Percentiles rank a stretch among this genome's conserved stretches.
Evolutionary conservation across 2,329 filamentous ascomycete genomes (phyloP).

Genomic region (Epichloe gansuensis): DNA sequence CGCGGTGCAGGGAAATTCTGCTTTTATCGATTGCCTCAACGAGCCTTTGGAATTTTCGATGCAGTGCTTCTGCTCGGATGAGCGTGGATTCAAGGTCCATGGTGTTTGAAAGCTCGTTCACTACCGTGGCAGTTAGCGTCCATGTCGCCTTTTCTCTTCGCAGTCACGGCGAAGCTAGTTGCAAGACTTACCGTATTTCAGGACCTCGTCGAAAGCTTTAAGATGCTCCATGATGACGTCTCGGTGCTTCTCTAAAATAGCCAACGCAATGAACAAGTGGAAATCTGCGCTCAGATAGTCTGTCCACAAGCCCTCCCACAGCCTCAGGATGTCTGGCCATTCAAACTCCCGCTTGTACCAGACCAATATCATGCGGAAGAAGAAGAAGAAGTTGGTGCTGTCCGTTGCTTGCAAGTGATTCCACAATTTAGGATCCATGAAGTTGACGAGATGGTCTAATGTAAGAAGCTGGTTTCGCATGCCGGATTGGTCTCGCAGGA

Average conservation of each 20-base stretch:
- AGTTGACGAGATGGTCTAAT: conserved; percentile 86
- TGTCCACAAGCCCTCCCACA: conserved; percentile 95
- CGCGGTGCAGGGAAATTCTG: conserved; percentile 60
- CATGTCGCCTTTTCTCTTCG: not conserved
- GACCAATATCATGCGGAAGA: conserved; percentile 96
- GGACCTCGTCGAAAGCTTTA: conserved; percentile 87
- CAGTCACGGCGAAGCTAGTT: not conserved
- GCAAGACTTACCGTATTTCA: conserved; percentile 70
- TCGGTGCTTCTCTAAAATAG: conserved; percentile 91
- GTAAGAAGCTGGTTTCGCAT: conserved; percentile 89
- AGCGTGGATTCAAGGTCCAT: conserved; percentile 85
- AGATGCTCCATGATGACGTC: conserved; percentile 93
- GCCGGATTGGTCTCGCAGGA: conserved; percentile 86
- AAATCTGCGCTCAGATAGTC: conserved; percentile 83
- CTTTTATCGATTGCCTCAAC: conserved; percentile 87
- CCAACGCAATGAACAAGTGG: conserved; percentile 86
- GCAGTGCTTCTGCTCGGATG: conserved; percentile 78
- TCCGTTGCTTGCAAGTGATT: conserved; percentile 80
- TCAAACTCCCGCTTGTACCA: conserved; percentile 98
- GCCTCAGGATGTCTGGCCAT: conserved; percentile 71
- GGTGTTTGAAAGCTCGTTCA: conserved; percentile 87
- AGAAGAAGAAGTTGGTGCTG: conserved; percentile 99
- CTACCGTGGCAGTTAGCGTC: conserved; percentile 28
- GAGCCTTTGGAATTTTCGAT: conserved; percentile 74
- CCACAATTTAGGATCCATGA: conserved; percentile 93